Conservation (phyloP, 2,329 filamentous ascomycete genomes). For the Trichoderma sp. region DNA sequence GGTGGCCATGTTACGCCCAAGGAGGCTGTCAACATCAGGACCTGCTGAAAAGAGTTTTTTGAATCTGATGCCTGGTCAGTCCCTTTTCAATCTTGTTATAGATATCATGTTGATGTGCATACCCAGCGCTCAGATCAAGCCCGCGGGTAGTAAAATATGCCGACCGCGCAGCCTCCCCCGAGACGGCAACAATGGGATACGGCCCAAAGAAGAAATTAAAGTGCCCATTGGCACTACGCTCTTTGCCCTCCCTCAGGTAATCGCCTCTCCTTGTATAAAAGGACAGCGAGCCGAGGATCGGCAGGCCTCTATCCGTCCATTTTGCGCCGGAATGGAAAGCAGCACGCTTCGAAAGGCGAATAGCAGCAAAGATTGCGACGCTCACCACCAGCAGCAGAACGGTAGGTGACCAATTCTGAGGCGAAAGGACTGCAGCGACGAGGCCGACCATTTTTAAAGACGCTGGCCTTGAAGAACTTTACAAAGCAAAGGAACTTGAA, state of each 20-base stretch:
- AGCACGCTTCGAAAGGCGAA: constrained; percentile 26
- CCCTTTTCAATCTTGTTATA: neutral
- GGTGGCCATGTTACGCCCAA: constrained; percentile 30
- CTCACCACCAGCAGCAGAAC: constrained; percentile 21
- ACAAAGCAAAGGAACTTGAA: neutral
- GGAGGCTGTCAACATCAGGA: constrained; percentile 30
- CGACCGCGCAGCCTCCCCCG: constrained; percentile 45
- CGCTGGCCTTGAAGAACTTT: neutral
- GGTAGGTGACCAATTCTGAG: constrained; percentile 25
- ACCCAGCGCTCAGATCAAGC: constrained; percentile 48
- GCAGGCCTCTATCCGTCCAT: constrained; percentile 35
- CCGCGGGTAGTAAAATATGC: constrained; percentile 49
- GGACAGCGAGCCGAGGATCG: constrained; percentile 46
- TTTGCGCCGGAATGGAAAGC: constrained; percentile 33
- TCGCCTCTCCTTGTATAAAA: constrained; percentile 52
- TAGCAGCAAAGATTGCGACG: constrained; percentile 4
- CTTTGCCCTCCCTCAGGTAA: constrained; percentile 43
- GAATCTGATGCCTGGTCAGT: constrained; percentile 30
- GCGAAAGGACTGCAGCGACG: constrained; percentile 15
- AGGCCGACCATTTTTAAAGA: constrained; percentile 11
- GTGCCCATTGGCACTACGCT: constrained; percentile 42
- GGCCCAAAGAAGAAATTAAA: constrained; percentile 53
- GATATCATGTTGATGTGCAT: constrained; percentile 20
- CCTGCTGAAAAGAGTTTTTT: constrained; percentile 36
- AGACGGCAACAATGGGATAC: constrained; percentile 47